Percentiles rank a stretch among this genome's conserved stretches.
phyloP scores from a whole-genome alignment of 352 stramenopile species.

The Phytophthora macrochlamydospora region DNA sequence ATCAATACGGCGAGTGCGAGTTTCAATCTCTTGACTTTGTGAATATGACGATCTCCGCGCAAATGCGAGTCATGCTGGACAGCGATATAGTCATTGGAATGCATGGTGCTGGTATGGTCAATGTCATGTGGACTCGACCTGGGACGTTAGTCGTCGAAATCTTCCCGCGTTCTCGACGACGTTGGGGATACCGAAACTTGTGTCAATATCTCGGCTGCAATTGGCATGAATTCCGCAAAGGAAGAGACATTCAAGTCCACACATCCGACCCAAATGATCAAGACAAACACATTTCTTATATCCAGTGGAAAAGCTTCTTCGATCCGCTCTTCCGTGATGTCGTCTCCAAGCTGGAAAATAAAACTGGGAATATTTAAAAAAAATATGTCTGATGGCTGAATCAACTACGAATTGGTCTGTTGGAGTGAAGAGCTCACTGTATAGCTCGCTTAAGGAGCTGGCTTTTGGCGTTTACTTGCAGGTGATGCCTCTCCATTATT shows the following conservation, averaged over 20 bases:
- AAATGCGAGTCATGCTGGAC: conserved; percentile 61
- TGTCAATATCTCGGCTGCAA: conserved; percentile 68
- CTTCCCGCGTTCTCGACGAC: conserved; percentile 48
- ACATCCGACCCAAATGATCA: conserved; percentile 42
- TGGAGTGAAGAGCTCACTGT: neutral
- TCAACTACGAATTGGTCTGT: neutral
- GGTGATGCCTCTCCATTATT: conserved; percentile 9
- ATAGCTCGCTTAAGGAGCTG: neutral
- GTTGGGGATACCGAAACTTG: conserved; percentile 77
- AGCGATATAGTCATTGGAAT: conserved; percentile 80
- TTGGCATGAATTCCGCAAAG: conserved; percentile 56
- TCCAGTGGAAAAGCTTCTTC: conserved; percentile 60
- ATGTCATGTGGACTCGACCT: conserved; percentile 62
- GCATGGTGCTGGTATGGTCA: conserved; percentile 82
- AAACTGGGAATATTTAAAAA: neutral
- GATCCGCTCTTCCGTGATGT: conserved; percentile 40
- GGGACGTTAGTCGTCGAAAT: conserved; percentile 67
- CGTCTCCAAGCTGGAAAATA: conserved; percentile 14
- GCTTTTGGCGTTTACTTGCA: conserved; percentile 17
- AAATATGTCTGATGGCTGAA: neutral
- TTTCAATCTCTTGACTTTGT: conserved; percentile 73
- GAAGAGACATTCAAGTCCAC: conserved; percentile 29
- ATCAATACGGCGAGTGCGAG: conserved; percentile 32
- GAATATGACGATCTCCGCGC: conserved; percentile 47
- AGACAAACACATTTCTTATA: conserved; percentile 56